Base-by-base conservation (phyloP, 2,329 filamentous ascomycete species). In the Malbranchea cinnamomea region DNA sequence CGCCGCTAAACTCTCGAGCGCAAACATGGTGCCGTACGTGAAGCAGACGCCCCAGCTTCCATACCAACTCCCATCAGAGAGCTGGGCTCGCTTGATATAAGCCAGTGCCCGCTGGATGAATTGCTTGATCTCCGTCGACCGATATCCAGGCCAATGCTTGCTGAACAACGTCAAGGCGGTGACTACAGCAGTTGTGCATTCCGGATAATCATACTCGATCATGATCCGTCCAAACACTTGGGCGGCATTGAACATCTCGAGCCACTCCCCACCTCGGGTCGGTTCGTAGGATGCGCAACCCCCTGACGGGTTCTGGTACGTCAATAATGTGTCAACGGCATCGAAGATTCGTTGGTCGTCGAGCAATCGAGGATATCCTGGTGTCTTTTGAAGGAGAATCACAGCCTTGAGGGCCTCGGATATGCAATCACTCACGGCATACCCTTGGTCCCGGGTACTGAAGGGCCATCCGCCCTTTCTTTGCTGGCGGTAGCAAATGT, bases 1-100 rank as follows among this genome's bases (percentile, higher is more conserved):
- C 5, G 2, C 6, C 17, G 27, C 33, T 11, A 40, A 29, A 8
- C 27, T 15, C 9, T 40, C 23, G 5, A 40, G 15, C 13, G 38
- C 37, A 26, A 40, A 37, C 30, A 37, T 32, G n/a, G 23, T 37
- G 11, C 30, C 38, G 14, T 40, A 40, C 3, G 38, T 40, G 26
- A 40, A 40, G 27, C 38, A 40, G 2, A 40, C 24, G 4, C 28
- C 38, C 38, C 38, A 40, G n/a, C 11, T 25, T 3, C 26, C 37
- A 10, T 28, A 32, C 38, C 38, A 40, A 11, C 37, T 27, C n/a
- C 38, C 38, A 28, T 38, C 17, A 4, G 33, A 24, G 12, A 19
- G 26, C 24, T 40, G 38, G 14, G 19, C 16, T 4, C 10, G 13
- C 13, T 18, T 14, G 14, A 40, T 20, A 17, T 18, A 40, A 8